Evolutionary conservation across 306 rosid genomes (phyloP).

Genomic region (Betula pendula): DNA sequence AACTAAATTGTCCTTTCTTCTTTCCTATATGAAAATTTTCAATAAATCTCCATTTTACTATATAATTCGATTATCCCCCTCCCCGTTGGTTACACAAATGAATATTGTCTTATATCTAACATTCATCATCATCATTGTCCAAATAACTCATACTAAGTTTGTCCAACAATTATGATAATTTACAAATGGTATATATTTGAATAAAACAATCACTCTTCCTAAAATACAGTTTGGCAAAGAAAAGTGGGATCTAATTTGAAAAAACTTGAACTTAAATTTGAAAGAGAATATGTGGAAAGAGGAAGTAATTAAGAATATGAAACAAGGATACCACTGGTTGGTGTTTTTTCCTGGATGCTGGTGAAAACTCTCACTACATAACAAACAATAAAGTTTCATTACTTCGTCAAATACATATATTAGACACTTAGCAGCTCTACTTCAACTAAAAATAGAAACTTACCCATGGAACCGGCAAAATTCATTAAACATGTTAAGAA

Average conservation of each 20-base stretch:
- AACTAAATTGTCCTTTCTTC: not conserved
- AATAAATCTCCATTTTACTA: too few species aligned
- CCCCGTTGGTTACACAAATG: not conserved
- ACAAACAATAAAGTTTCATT: conserved; percentile 18
- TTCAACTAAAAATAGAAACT: conserved; percentile 30
- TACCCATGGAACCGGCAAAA: conserved; percentile 89
- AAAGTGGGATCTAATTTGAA: not conserved
- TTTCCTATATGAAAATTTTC: too few species aligned
- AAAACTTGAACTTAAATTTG: not conserved
- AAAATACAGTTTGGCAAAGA: not conserved
- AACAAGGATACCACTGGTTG: conserved; percentile 77
- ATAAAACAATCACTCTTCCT: not conserved
- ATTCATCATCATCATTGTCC: not conserved
- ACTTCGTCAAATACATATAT: not conserved
- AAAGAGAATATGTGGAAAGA: conserved; percentile 3
- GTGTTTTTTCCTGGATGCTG: conserved; percentile 87
- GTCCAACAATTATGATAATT: too few species aligned
- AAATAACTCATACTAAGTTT: not conserved
- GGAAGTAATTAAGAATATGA: conserved; percentile 17
- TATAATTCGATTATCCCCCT: too few species aligned
- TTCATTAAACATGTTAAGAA: conserved; percentile 90
- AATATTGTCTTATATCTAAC: not conserved
- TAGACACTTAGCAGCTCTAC: conserved; percentile 21
- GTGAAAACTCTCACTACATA: conserved; percentile 92
- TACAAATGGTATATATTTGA: not conserved